Evolutionary conservation across 2,329 filamentous ascomycete genomes (phyloP).

Genomic region (Beauveria sp.): DNA sequence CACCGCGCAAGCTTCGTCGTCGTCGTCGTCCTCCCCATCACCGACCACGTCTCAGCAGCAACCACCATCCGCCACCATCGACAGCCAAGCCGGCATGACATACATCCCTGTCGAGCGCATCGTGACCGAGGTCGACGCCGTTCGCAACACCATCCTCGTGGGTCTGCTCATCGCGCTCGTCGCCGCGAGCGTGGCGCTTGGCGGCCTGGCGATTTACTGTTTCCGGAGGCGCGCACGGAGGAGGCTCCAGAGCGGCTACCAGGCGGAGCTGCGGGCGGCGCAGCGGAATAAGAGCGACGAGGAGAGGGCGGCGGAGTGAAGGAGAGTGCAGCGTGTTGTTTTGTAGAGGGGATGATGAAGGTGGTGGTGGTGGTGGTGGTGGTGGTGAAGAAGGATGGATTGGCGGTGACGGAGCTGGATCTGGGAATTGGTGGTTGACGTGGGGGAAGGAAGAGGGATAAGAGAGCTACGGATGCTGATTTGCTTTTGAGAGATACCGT

Average conservation of each 20-base stretch:
- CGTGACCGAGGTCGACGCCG: neutral
- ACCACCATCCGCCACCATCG: neutral
- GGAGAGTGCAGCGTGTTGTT: too few species aligned
- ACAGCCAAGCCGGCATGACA: neutral
- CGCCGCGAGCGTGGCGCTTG: constrained; percentile 1
- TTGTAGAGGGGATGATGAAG: too few species aligned
- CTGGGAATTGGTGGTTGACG: too few species aligned
- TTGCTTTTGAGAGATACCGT: neutral
- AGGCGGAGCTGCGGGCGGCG: neutral
- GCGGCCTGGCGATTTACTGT: neutral
- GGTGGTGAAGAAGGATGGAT: too few species aligned
- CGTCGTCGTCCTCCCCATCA: neutral
- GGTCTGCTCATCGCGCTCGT: neutral
- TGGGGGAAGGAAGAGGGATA: too few species aligned
- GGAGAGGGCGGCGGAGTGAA: neutral
- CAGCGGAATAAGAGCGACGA: neutral
- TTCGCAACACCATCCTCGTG: constrained; percentile 3
- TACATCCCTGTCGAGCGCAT: neutral
- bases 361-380: too few species aligned
- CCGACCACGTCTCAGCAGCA: neutral
- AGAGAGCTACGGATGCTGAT: neutral
- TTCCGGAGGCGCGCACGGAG: neutral
- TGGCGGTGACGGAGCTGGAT: neutral
- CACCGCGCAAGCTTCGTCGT: neutral
- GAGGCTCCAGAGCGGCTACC: neutral